These are phyloP conservation scores for Klebsormidium nitens DNA, from an alignment of 139 green algal genomes.

Conservation along the genomic window DNA sequence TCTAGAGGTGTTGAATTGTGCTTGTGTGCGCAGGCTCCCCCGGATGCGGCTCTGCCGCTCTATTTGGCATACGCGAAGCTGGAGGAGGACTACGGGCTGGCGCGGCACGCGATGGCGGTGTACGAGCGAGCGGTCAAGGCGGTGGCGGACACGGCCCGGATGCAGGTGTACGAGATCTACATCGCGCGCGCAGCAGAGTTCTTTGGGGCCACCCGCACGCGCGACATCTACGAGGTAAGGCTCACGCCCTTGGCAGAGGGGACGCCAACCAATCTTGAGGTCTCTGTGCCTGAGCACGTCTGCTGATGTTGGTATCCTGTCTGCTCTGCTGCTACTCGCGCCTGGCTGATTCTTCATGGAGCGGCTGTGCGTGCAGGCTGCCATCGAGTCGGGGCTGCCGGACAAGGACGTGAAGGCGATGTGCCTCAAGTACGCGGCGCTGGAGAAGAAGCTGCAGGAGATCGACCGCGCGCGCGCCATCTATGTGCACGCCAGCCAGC, in stretches of 20 bases:
- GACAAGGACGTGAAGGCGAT: conserved; percentile 66
- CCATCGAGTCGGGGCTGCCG: conserved; percentile 46
- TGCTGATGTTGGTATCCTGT: neutral
- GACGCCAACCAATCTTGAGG: no score
- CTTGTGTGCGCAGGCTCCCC: conserved; percentile 32
- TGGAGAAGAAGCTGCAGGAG: conserved; percentile 88
- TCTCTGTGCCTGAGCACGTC: neutral
- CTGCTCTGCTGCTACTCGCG: neutral
- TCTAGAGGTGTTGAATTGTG: neutral
- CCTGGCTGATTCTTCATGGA: conserved; percentile 1
- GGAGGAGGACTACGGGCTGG: conserved; percentile 89
- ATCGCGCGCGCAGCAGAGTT: conserved; percentile 78
- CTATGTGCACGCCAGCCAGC: conserved; percentile 68
- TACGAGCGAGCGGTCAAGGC: conserved; percentile 66
- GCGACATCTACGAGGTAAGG: conserved; percentile 85
- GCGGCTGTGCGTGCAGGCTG: conserved; percentile 19
- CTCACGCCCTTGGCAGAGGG: no score
- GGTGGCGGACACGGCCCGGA: conserved; percentile 67
- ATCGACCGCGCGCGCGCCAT: conserved; percentile 91
- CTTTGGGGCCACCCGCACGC: conserved; percentile 91
- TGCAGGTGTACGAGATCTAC: conserved; percentile 81
- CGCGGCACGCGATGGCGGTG: conserved; percentile 75
- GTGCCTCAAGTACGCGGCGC: conserved; percentile 72
- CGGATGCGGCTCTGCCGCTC: conserved; percentile 63
- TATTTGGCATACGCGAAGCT: conserved; percentile 77